Conservation (phyloP, 108 stramenopile genomes). For the Cyclotella kingstonii region DNA sequence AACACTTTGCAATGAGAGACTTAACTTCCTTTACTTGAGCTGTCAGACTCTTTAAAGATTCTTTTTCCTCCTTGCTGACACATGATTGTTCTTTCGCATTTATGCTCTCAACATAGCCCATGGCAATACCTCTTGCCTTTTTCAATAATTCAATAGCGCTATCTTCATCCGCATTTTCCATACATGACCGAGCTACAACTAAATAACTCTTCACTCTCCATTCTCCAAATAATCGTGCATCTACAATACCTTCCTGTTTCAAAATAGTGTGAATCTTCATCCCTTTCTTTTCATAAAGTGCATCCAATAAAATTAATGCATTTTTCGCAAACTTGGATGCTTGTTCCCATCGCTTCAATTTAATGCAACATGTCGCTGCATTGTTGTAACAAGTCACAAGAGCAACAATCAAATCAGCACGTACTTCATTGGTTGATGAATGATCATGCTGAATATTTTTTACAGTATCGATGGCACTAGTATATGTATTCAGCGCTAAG, state of each 20-base stretch:
- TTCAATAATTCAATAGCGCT: slow-evolving; percentile 43
- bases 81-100: slow-evolving; percentile 1
- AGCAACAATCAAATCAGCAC: slow-evolving; percentile 70
- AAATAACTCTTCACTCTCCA: slow-evolving; percentile 72
- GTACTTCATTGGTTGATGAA: slow-evolving; percentile 57
- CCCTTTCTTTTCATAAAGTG: slow-evolving; percentile 59
- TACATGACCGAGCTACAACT: slow-evolving; percentile 42
- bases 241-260: slow-evolving; percentile 45
- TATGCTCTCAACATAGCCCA: slow-evolving; percentile 39
- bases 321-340: slow-evolving; percentile 54
- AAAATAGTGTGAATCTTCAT: slow-evolving; percentile 62
- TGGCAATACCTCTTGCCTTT: slow-evolving; percentile 40
- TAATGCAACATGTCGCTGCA: slow-evolving; percentile 71
- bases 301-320: slow-evolving; percentile 66
- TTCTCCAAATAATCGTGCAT: slow-evolving; percentile 77
- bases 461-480: slow-evolving; percentile 67
- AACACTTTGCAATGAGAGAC: slow-evolving; percentile 40
- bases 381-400: slow-evolving; percentile 86
- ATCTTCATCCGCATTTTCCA: slow-evolving; percentile 35
- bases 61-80: slow-evolving; percentile 26
- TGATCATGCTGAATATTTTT: slow-evolving; percentile 73
- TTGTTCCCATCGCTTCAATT: slow-evolving; percentile 56
- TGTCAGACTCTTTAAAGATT: slow-evolving; percentile 38
- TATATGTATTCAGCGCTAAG: slow-evolving; percentile 55
- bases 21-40: slow-evolving; percentile 64